Base-by-base conservation (phyloP, 345 rosid species). In the Combretum micranthum region DNA sequence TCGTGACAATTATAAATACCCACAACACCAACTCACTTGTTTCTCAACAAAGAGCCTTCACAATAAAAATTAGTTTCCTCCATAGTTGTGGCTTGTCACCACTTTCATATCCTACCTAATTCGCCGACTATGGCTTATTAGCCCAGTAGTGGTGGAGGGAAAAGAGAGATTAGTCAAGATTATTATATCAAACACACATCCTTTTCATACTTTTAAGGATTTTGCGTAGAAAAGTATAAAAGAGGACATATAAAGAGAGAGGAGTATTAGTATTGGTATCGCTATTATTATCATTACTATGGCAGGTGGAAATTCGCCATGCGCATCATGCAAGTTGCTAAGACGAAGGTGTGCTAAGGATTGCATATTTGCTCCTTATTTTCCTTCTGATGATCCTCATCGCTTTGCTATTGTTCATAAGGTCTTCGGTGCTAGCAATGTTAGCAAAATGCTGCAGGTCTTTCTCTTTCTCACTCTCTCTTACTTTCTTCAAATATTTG, bases 361-460 rank as follows among this genome's bases (percentile, higher is more conserved):
- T 50, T 66, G 70, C 53, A 54, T 66, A 21, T 66, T 66, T 25
- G 65, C 70, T 9, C 70, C 70, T 39, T 66, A 60, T 46, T 66
- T 66, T 52, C 70, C 70, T 25, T 47, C 70, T 15, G 64, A 66
- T 43, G 70, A 60, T 42, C 70, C 70, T 20, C 70, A 66, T 54
- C 64, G 64, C 15, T 66, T 66, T 37, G 70, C 70, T 64, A 59
- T 66, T 21, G 70, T 66, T 44, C 70, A 66, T 60, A 66, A 60
- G 70, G 70, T 66, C 49, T 66, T 66, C 17, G 70, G 70, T 18
- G 70, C 70, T 13, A 66, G 70, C 65, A 66, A 66, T 26, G 50
- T 66, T 55, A 66, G 60, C 64, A 66, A 66, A 66, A 66, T 66
- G 70, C 43, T 66, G 55, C 70, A 60, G 70, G 70, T 65, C 52